Percentiles rank a stretch among this genome's conserved stretches.
These are phyloP conservation scores for Zea mays DNA, from an alignment of 176 grass and related monocot species.

Conservation along the genomic window DNA sequence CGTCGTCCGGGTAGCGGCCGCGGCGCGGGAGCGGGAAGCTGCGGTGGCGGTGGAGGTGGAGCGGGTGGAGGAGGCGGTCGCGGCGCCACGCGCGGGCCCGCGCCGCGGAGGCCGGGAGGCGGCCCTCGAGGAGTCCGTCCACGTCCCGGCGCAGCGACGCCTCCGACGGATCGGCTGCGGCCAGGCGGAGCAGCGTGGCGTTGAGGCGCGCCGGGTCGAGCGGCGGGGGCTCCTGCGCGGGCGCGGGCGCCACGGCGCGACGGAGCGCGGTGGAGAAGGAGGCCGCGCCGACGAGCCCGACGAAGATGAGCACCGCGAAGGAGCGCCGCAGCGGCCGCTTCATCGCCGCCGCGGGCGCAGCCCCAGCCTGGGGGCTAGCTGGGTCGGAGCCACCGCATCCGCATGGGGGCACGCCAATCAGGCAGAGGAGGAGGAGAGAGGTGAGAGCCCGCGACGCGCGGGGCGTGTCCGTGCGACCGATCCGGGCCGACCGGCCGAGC, in stretches of 20 bases:
- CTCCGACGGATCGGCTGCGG: slow-evolving; percentile 54
- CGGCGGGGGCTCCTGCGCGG: not conserved
- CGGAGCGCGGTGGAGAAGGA: slow-evolving; percentile 41
- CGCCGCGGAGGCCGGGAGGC: slow-evolving; percentile 44
- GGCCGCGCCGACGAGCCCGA: slow-evolving; percentile 44
- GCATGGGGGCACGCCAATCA: slow-evolving; percentile 40
- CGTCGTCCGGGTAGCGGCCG: slow-evolving; percentile 34
- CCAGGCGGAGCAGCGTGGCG: slow-evolving; percentile 71
- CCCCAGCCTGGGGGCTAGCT: slow-evolving; percentile 24
- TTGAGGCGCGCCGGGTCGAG: slow-evolving; percentile 45
- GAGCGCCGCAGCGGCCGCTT: slow-evolving; percentile 55
- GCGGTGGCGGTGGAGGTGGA: slow-evolving; percentile 46
- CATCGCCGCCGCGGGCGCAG: slow-evolving; percentile 30
- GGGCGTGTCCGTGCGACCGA: no score
- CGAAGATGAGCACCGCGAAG: slow-evolving; percentile 52
- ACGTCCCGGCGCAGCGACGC: slow-evolving; percentile 57
- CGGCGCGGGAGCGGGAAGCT: slow-evolving; percentile 42
- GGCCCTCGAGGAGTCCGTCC: slow-evolving; percentile 66
- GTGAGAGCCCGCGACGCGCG: no score
- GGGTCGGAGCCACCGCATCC: slow-evolving; percentile 28
- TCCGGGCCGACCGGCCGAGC: no score
- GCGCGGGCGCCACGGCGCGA: not conserved
- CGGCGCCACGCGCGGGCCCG: slow-evolving; percentile 44
- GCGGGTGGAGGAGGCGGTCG: slow-evolving; percentile 45
- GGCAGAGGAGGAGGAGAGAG: not conserved